Conservation (phyloP, 108 stramenopile genomes). For the Skeletonema grethae region DNA sequence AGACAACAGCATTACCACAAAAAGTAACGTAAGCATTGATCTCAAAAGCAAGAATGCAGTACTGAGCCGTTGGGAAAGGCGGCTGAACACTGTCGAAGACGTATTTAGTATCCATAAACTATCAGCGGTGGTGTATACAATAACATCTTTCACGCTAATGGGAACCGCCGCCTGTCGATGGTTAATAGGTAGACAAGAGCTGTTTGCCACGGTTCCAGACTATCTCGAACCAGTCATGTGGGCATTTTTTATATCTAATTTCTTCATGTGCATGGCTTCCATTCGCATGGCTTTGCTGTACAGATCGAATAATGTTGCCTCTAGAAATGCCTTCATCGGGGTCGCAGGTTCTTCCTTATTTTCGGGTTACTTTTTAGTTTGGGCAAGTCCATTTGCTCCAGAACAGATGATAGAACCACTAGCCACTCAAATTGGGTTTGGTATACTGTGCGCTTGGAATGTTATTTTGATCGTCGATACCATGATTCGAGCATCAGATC, state of each 20-base stretch:
- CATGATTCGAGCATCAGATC: slow-evolving; percentile 13
- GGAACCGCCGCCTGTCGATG: slow-evolving; percentile 10
- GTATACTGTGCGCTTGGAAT: slow-evolving; percentile 19
- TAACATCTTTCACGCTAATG: slow-evolving; percentile 21
- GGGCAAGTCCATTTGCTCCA: slow-evolving; percentile 31
- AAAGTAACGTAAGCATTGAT: no score
- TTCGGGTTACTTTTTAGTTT: slow-evolving; percentile 39
- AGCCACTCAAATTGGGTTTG: slow-evolving; percentile 8
- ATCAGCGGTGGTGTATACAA: slow-evolving; percentile 24
- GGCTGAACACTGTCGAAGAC: slow-evolving; percentile 30
- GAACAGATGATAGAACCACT: slow-evolving; percentile 6
- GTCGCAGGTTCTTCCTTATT: slow-evolving; percentile 37
- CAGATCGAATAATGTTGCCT: slow-evolving; percentile 25
- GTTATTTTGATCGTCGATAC: slow-evolving; percentile 28
- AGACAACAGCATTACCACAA: no score
- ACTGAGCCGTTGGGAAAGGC: slow-evolving; percentile 13
- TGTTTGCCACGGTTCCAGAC: slow-evolving; percentile 21
- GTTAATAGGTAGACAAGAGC: not conserved
- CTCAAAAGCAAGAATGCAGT: no score
- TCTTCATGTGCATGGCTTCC: slow-evolving; percentile 35
- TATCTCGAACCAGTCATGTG: slow-evolving; percentile 16
- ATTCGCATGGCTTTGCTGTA: slow-evolving; percentile 42
- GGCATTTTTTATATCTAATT: slow-evolving; percentile 19
- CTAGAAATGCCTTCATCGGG: slow-evolving; percentile 39
- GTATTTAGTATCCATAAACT: slow-evolving; percentile 34